Base-by-base conservation (phyloP, 1,284 basidiomycete genomes). In the Amylostereum chailletii region DNA sequence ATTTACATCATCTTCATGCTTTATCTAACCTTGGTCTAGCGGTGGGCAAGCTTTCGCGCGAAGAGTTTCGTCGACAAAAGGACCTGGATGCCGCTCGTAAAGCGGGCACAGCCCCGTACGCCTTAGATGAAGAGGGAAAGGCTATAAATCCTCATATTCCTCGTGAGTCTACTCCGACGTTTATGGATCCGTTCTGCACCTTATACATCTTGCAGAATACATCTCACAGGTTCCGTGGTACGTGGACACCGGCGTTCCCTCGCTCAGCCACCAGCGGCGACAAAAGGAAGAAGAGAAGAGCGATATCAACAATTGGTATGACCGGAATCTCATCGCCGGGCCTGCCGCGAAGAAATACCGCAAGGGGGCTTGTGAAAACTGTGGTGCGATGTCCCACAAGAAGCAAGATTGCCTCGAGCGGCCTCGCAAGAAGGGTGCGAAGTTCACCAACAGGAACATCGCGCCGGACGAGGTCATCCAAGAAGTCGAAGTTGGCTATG, bases 111-210 rank as follows among this genome's bases (percentile, higher is more conserved):
- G 95, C 94, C 7, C 91, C 94, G 27, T 91, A 94, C 36, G 94
- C 92, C 45, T 73, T 96, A 43, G 95, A 98, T 64, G 89, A 93
- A 64, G 88, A 96, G 66, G 96, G 94, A 50, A 86, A 82, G 62
- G 83, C 91, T 49, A 97, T 99, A 71, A 99, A 99, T 64, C 96
- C 96, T 34, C 95, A 99, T 69, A 97, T 99, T 67, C 95, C 95
- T 65, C 83, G 91, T 92, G 58, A 55, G 89, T 72, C n/a, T 33
- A 8, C 39, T 33, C 41, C 9, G 10, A n/a, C 36, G 49, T 34
- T 37, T 4, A 48, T 29, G 8, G 41, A 29, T 46, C 10, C 10
- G 42, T 37, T 5, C 51, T 47, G 52, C 57, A 39, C 53, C 51
- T n/a, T 43, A 47, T 32, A 19, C 19, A 5, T 9, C 10, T 5